Base-by-base conservation (phyloP, 2,329 filamentous ascomycete genomes). In the Ceratocystis cacaofunesta region DNA sequence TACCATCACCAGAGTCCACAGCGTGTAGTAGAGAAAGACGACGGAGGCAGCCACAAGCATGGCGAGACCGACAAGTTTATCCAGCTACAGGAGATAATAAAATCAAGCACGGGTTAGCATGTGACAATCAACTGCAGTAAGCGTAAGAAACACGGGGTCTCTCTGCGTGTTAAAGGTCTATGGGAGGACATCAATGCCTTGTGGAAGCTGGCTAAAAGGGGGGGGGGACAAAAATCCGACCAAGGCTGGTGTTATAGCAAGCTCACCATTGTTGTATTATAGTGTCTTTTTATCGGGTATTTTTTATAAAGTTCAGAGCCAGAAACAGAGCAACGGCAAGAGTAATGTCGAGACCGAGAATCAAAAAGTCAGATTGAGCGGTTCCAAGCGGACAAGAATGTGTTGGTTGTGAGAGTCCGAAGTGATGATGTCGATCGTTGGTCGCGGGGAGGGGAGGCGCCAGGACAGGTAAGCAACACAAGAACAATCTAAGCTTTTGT, bases 1-100 rank as follows among this genome's bases (percentile, higher is more conserved):
- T 84, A 96, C 94, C 89, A 99, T 97, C 70, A 97, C 82, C 69
- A 99, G 82, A 32, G 94, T 96, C 94, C 94, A 99, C 76, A 96
- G 84, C 69, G 90, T 94, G 80, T 99, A 99, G 84, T 99, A 99
- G 72, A 82, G 78, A 72, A 85, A 85, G 72, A 85, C 79, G 75
- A 83, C 79, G 69, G 82, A 80, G 72, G 82, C 81, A 75, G 81
- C 82, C 82, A 83, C 82, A 75, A 85, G 80, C 82, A 85, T 85
- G 82, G 82, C 81, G 80, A 84, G 78, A 74, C 82, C 82, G 73
- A 84, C 80, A 74, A 85, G 83, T 85, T 90, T 92, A 83, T 95
- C 94, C 78, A 96, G 88, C 94, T 99, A 75, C 10, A 55, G 15
- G 22, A 52, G 19, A 52, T 25, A 28, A 52, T 2, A 62, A 28